These are phyloP conservation scores for Tricholoma flavovirens DNA, from an alignment of 768 basidiomycete species.

Conservation along the genomic window DNA sequence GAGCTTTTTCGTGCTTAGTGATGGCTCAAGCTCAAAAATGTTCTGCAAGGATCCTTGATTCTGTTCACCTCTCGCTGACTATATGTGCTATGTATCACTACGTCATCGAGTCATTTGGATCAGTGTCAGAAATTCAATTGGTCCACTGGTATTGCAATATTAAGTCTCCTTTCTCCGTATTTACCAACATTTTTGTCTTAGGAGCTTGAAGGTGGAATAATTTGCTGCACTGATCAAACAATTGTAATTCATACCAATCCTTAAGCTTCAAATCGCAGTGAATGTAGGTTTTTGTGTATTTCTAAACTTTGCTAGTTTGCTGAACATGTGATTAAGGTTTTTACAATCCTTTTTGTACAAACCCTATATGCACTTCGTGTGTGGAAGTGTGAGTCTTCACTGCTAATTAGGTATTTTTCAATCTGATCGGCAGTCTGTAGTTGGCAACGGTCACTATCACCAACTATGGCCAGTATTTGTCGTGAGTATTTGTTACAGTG, in stretches of 20 bases:
- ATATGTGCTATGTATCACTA: constrained; percentile 25
- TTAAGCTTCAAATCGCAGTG: constrained; percentile 20
- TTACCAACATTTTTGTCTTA: neutral
- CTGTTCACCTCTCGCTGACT: constrained; percentile 21
- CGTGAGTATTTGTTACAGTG: neutral
- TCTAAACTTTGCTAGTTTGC: neutral
- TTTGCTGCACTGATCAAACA: neutral
- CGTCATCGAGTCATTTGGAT: constrained; percentile 19
- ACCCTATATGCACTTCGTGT: constrained; percentile 24
- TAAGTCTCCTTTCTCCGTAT: neutral
- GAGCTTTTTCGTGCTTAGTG: neutral
- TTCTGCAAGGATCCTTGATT: constrained; percentile 16
- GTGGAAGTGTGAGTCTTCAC: constrained; percentile 22
- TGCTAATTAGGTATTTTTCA: neutral
- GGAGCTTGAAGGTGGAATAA: constrained; percentile 19
- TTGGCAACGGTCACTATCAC: constrained; percentile 15
- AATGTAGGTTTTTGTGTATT: constrained; percentile 15
- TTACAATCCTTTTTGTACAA: constrained; percentile 24
- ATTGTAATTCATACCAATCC: neutral
- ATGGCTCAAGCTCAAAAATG: neutral
- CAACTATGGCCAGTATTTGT: constrained; percentile 17
- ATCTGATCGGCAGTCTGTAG: constrained; percentile 7
- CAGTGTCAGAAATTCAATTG: constrained; percentile 7
- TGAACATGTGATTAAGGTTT: constrained; percentile 11
- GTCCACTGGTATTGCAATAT: constrained; percentile 9